Percentiles rank a stretch among this genome's conserved stretches.
These are phyloP conservation scores for Aspergillus pseudotamarii DNA, from an alignment of 2,329 filamentous ascomycete genomes.

Conservation along the genomic window DNA sequence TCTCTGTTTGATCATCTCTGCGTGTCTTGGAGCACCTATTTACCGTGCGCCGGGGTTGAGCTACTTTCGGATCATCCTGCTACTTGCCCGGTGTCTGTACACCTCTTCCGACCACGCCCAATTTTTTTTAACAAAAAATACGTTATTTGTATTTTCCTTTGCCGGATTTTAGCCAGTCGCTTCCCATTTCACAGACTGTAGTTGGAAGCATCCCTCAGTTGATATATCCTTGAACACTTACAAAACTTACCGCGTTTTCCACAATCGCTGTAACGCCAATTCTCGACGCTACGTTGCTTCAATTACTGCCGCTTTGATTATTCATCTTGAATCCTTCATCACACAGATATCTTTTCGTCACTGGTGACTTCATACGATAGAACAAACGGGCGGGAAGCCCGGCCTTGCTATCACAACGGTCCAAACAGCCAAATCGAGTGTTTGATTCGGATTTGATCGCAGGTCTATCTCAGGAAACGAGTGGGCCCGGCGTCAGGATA, in stretches of 20 bases:
- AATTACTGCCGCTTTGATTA: background rate
- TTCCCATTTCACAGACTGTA: background rate
- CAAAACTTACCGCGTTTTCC: background rate
- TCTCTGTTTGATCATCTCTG: constrained; percentile 1
- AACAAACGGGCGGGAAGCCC: constrained; percentile 40
- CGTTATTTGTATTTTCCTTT: background rate
- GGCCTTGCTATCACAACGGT: constrained; percentile 17
- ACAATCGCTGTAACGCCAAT: background rate
- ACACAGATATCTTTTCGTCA: constrained; percentile 3
- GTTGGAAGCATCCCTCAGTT: background rate
- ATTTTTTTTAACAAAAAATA: background rate
- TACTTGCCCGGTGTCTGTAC: background rate
- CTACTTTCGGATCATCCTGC: background rate
- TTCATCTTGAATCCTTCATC: background rate
- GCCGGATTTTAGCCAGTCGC: background rate
- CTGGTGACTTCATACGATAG: constrained; percentile 18
- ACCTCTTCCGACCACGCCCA: background rate
- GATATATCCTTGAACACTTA: background rate
- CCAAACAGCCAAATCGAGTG: constrained; percentile 2
- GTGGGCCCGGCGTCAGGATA: background rate
- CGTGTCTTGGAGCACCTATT: constrained; percentile 1
- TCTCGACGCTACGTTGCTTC: background rate
- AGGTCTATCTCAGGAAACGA: background rate
- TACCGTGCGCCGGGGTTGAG: background rate
- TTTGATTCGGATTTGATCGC: background rate